These are phyloP conservation scores for Xylona heveae DNA, from an alignment of 495 filamentous ascomycete genomes.

Conservation along the genomic window DNA sequence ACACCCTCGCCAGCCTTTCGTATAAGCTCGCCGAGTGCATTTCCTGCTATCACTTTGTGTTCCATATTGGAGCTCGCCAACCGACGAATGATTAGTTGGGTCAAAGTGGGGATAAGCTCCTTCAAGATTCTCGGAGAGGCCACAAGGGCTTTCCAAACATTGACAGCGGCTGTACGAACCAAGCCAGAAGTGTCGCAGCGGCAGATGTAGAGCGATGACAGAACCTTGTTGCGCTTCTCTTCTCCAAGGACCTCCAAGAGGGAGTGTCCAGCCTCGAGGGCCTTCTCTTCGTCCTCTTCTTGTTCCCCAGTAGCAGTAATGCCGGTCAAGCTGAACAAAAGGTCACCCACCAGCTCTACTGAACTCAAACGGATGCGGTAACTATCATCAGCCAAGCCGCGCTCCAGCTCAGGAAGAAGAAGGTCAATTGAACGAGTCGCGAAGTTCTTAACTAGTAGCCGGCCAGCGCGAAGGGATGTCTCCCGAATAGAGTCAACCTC, in stretches of 20 bases:
- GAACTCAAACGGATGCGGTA: constrained; percentile 95
- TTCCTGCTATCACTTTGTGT: constrained; percentile 94
- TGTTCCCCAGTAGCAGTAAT: constrained; percentile 68
- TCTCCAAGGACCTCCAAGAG: constrained; percentile 84
- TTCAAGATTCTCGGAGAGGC: constrained; percentile 83
- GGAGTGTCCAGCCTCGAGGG: constrained; percentile 69
- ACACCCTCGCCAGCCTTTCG: constrained; percentile 91
- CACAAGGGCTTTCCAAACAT: constrained; percentile 92
- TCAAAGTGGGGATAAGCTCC: constrained; percentile 84
- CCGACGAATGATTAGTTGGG: constrained; percentile 81
- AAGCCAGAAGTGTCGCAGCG: constrained; percentile 89
- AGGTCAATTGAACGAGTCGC: constrained; percentile 85
- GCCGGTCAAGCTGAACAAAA: constrained; percentile 94
- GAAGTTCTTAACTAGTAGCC: constrained; percentile 93
- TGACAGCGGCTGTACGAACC: constrained; percentile 75
- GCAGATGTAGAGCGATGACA: constrained; percentile 92
- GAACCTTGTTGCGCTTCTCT: constrained; percentile 83
- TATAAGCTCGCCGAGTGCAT: constrained; percentile 88
- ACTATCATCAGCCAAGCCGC: constrained; percentile 84
- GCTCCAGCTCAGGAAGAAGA: constrained; percentile 81
- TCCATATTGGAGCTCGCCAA: constrained; percentile 93
- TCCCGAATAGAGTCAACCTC: constrained; percentile 91
- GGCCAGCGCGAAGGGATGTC: constrained; percentile 76
- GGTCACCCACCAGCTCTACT: constrained; percentile 88
- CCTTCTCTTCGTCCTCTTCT: constrained; percentile 59